phyloP scores from a whole-genome alignment of 139 green algal species.

The Mesostigma viride region DNA sequence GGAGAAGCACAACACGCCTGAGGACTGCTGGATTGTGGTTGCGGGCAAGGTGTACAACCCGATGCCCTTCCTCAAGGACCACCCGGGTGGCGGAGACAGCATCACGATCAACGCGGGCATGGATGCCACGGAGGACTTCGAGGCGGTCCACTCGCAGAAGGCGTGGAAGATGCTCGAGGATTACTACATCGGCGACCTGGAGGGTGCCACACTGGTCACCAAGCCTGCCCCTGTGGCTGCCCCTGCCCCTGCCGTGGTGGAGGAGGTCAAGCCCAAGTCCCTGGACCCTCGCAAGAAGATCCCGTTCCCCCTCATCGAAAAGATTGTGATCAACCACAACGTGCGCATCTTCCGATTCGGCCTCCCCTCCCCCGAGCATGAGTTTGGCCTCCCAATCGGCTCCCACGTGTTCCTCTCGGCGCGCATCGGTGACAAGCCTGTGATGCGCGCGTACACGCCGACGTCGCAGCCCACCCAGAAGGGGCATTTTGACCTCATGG shows the following conservation, averaged over 20 bases:
- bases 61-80: constrained; percentile 39
- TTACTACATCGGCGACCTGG: constrained; percentile 37
- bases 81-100: constrained; percentile 39
- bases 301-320: constrained; percentile 61
- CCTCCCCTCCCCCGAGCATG: constrained; percentile 71
- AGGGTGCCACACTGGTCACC: not conserved
- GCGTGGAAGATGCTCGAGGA: constrained; percentile 34
- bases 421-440: constrained; percentile 62
- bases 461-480: constrained; percentile 54
- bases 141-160: constrained; percentile 42
- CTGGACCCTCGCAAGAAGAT: constrained; percentile 71
- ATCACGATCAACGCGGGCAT: constrained; percentile 45
- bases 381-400: constrained; percentile 77
- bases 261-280: no score
- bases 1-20: constrained; percentile 52
- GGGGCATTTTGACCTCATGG: constrained; percentile 89
- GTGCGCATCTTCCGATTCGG: constrained; percentile 80
- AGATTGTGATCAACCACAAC: constrained; percentile 72
- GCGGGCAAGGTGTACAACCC: constrained; percentile 57
- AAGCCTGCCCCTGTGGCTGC: not conserved
- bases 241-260: no score
- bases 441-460: constrained; percentile 94
- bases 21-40: constrained; percentile 83
- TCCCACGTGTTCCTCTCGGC: constrained; percentile 84
- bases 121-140: constrained; percentile 46